phyloP scores from a whole-genome alignment of 2,329 filamentous ascomycete species.

The Macrophomina pseudophaseolina region DNA sequence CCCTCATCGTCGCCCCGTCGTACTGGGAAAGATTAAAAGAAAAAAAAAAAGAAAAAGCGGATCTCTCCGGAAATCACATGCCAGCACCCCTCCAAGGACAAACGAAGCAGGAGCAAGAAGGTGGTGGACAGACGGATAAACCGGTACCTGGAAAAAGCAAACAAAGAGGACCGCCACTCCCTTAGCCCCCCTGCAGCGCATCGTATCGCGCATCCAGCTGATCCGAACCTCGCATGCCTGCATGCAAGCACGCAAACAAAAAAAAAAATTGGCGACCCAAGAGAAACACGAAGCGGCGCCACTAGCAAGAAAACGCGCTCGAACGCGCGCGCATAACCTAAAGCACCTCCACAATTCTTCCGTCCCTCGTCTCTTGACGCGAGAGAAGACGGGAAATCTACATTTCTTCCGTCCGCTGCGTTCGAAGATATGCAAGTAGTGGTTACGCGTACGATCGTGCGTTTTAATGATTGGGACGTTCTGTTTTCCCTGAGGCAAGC shows the following conservation, averaged over 20 bases:
- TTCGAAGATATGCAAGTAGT: conserved; percentile 5
- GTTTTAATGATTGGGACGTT: too few relatives aligned
- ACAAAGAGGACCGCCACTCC: background rate
- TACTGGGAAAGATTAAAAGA: too few relatives aligned
- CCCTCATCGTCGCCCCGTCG: too few relatives aligned
- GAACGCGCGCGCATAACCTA: background rate
- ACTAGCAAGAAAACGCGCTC: background rate
- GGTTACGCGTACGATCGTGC: background rate
- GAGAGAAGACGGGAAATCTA: background rate
- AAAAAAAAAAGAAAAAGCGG: background rate
- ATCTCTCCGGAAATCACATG: background rate
- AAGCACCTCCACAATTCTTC: conserved; percentile 17
- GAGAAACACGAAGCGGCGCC: background rate
- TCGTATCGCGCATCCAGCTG: too few relatives aligned
- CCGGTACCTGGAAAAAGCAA: background rate
- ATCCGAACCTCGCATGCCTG: too few relatives aligned
- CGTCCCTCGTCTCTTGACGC: background rate
- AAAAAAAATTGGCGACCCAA: background rate
- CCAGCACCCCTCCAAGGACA: background rate
- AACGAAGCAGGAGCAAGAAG: too few relatives aligned
- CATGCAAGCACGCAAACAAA: background rate
- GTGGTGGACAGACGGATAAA: background rate
- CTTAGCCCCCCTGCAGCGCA: too few relatives aligned
- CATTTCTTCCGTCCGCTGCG: conserved; percentile 15
- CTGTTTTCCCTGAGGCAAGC: background rate